Conservation (phyloP, 371 early-diverging fungal species). For the Zychaea mexicana region DNA sequence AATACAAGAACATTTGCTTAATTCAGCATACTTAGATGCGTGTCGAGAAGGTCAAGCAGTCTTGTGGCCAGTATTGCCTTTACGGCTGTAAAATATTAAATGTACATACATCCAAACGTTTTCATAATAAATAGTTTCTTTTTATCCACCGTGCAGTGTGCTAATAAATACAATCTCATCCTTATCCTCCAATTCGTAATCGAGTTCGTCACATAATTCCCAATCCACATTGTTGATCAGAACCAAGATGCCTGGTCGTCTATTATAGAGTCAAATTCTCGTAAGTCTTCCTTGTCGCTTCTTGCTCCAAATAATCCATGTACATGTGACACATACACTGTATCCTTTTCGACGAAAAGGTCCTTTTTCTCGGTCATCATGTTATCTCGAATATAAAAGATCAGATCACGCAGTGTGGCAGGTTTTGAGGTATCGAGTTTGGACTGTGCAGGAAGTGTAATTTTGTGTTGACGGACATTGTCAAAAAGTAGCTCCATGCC, state of each 20-base stretch:
- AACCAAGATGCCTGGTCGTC: constrained; percentile 94
- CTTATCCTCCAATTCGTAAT: constrained; percentile 74
- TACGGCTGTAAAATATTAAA: constrained; percentile 20
- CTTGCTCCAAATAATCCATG: background rate
- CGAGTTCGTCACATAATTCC: constrained; percentile 92
- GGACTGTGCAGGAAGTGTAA: constrained; percentile 55
- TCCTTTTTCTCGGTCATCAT: constrained; percentile 82
- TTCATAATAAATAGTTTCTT: background rate
- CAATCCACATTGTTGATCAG: constrained; percentile 95
- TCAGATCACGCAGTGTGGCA: constrained; percentile 71
- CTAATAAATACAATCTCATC: constrained; percentile 94
- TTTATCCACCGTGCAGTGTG: constrained; percentile 78
- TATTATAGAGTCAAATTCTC: constrained; percentile 19
- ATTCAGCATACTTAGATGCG: constrained; percentile 26
- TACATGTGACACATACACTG: constrained; percentile 66
- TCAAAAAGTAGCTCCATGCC: constrained; percentile 94
- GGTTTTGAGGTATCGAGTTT: constrained; percentile 31
- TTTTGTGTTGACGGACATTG: constrained; percentile 61
- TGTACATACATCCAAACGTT: too few relatives aligned
- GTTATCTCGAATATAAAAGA: constrained; percentile 71
- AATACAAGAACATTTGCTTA: constrained; percentile 35
- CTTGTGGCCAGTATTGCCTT: constrained; percentile 45
- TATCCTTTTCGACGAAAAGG: constrained; percentile 82
- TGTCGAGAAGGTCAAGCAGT: constrained; percentile 25
- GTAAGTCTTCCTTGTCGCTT: background rate